Percentiles rank a stretch among this genome's conserved stretches.
Conservation (phyloP, 208 protist species). For the Acanthamoeba triangularis region DNA sequence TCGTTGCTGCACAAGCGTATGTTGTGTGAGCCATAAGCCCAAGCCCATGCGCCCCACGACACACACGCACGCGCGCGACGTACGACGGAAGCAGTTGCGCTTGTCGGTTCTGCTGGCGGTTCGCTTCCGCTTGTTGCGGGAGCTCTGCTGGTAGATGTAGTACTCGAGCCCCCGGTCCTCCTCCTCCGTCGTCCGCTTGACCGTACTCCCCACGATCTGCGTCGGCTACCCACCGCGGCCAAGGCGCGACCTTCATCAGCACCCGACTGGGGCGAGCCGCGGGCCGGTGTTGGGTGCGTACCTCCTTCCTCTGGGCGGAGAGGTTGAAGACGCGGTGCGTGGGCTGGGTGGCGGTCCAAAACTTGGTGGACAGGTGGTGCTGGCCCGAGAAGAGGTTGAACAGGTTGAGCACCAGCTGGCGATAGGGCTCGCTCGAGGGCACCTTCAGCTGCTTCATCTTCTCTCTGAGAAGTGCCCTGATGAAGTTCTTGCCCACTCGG, state of each 20-base stretch:
- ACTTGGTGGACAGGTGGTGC: neutral
- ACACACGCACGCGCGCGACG: neutral
- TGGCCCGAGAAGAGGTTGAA: constrained; percentile 14
- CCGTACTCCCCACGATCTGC: neutral
- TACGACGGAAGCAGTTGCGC: neutral
- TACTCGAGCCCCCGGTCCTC: neutral
- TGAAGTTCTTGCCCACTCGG: constrained; percentile 72
- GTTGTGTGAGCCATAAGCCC: neutral
- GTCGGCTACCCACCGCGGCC: neutral
- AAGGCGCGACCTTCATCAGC: neutral
- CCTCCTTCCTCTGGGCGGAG: neutral
- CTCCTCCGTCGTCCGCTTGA: neutral
- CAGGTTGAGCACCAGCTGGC: constrained; percentile 44
- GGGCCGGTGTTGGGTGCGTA: neutral
- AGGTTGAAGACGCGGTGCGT: neutral
- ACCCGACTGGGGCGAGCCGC: neutral
- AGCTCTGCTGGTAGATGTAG: constrained; percentile 24
- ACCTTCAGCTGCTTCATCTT: constrained; percentile 76
- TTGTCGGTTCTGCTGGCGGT: neutral
- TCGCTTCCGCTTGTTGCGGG: neutral
- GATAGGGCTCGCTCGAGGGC: constrained; percentile 67
- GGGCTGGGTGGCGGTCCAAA: constrained; percentile 7
- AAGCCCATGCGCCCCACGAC: neutral
- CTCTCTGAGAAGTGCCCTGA: constrained; percentile 20
- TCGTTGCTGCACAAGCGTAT: neutral